These are phyloP conservation scores for Oryza nivara DNA, from an alignment of 176 grass and related monocot species.

Conservation along the genomic window DNA sequence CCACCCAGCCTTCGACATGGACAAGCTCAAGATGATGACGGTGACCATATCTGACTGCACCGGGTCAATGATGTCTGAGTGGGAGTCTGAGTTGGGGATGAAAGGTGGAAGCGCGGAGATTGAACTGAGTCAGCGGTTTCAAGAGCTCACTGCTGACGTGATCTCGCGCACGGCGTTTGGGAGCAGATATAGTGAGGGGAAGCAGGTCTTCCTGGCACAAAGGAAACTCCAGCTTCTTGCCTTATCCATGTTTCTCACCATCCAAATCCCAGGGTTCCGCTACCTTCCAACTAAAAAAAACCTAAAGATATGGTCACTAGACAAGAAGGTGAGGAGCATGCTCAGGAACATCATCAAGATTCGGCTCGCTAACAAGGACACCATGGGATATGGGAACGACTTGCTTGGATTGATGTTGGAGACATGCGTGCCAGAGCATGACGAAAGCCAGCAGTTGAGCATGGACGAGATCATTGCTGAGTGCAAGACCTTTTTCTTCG, in stretches of 20 bases:
- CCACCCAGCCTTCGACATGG: slow-evolving; percentile 61
- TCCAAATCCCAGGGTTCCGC: slow-evolving; percentile 34
- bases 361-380: neutral
- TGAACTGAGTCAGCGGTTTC: slow-evolving; percentile 35
- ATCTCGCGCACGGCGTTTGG: slow-evolving; percentile 51
- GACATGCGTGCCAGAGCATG: neutral
- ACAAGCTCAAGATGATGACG: slow-evolving; percentile 84
- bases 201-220: slow-evolving; percentile 39
- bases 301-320: slow-evolving; percentile 16
- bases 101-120: slow-evolving; percentile 31
- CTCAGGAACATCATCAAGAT: slow-evolving; percentile 29
- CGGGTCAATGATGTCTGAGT: slow-evolving; percentile 50
- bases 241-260: neutral
- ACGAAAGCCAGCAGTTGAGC: slow-evolving; percentile 13
- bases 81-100: slow-evolving; percentile 24
- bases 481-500: slow-evolving; percentile 74
- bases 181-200: slow-evolving; percentile 39
- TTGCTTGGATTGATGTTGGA: slow-evolving; percentile 51
- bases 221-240: slow-evolving; percentile 35
- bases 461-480: slow-evolving; percentile 66
- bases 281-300: slow-evolving; percentile 38
- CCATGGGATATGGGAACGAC: slow-evolving; percentile 31
- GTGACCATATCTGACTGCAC: slow-evolving; percentile 50
- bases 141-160: slow-evolving; percentile 45
- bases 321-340: slow-evolving; percentile 32